phyloP scores from a whole-genome alignment of 2,329 filamentous ascomycete species.

The Cryphonectria naterciae region DNA sequence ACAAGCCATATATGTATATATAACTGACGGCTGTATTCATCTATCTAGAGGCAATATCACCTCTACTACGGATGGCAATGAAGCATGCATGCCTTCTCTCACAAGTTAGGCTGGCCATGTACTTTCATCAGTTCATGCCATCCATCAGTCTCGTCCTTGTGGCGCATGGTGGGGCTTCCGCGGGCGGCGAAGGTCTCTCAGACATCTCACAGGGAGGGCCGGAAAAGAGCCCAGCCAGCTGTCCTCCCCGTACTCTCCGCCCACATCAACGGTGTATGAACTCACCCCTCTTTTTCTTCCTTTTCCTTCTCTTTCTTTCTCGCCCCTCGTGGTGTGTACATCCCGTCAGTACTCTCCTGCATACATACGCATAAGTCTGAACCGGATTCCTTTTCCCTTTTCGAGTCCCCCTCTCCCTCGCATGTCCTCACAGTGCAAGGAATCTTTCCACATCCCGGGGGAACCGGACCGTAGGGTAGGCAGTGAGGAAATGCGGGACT shows the following conservation, averaged over 20 bases:
- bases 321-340: background rate
- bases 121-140: background rate
- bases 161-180: background rate
- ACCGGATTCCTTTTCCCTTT: background rate
- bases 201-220: background rate
- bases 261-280: background rate
- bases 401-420: background rate
- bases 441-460: background rate
- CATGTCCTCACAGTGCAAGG: background rate
- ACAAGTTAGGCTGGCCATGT: background rate
- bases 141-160: background rate
- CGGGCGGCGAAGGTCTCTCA: background rate
- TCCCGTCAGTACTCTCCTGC: background rate
- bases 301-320: no score
- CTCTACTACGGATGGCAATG: background rate
- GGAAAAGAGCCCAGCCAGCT: background rate
- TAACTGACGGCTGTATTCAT: background rate
- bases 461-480: background rate
- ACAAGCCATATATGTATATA: no score
- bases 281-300: background rate
- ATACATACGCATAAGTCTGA: background rate
- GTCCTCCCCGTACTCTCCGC: background rate
- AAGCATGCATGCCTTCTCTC: no score
- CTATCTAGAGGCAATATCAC: background rate
- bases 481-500: background rate